Conservation (phyloP, 352 stramenopile species). For the Phytophthora hybrid region DNA sequence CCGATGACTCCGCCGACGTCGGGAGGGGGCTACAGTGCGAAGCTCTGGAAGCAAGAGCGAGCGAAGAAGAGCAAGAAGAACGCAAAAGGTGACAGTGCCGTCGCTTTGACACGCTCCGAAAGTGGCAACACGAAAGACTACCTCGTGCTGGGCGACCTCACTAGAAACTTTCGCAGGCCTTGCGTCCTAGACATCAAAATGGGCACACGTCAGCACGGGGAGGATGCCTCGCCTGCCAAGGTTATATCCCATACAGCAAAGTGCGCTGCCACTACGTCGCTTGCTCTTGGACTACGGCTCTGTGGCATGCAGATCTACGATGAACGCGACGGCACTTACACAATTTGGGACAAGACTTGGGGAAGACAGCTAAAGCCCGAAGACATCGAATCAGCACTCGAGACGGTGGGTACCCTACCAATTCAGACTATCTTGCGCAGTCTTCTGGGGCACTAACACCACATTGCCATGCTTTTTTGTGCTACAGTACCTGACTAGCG, state of each 20-base stretch:
- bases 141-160: conserved; percentile 77
- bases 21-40: conserved; percentile 60
- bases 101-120: conserved; percentile 21
- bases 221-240: conserved; percentile 72
- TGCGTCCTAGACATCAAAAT: conserved; percentile 89
- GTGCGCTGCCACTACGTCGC: conserved; percentile 78
- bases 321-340: conserved; percentile 61
- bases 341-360: conserved; percentile 85
- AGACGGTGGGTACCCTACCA: conserved; percentile 49
- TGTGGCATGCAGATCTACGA: conserved; percentile 89
- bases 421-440: background rate
- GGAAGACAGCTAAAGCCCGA: conserved; percentile 58
- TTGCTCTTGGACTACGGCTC: conserved; percentile 69
- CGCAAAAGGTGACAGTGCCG: conserved; percentile 10
- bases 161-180: conserved; percentile 61
- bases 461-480: background rate
- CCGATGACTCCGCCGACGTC: conserved; percentile 18
- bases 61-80: conserved; percentile 33
- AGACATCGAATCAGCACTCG: conserved; percentile 71
- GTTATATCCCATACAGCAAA: conserved; percentile 76
- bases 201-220: conserved; percentile 80
- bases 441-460: background rate
- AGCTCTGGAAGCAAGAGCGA: conserved; percentile 66
- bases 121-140: conserved; percentile 51
- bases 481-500: conserved; percentile 69